These are phyloP conservation scores for Russula brevipes DNA, from an alignment of 768 basidiomycete species.

Conservation along the genomic window DNA sequence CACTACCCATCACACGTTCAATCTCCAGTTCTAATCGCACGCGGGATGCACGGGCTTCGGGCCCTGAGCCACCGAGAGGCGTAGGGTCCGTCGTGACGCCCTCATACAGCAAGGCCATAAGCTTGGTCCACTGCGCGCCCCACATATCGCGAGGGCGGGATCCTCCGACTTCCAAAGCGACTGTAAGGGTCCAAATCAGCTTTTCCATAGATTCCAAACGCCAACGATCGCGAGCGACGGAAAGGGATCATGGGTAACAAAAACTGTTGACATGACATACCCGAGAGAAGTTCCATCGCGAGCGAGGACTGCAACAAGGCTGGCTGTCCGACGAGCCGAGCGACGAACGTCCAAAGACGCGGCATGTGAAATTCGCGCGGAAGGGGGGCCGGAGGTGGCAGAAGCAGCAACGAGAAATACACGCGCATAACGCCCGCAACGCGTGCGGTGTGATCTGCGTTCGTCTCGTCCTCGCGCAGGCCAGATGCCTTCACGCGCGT, in stretches of 20 bases:
- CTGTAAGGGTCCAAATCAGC: conserved; percentile 33
- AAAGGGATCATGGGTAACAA: no score
- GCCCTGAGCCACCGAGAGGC: conserved; percentile 36
- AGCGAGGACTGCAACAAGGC: conserved; percentile 51
- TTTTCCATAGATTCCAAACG: neutral
- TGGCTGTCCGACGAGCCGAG: conserved; percentile 52
- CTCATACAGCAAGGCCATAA: conserved; percentile 60
- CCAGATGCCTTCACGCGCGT: conserved; percentile 51
- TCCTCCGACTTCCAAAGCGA: conserved; percentile 68
- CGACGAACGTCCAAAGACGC: conserved; percentile 68
- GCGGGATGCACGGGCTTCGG: conserved; percentile 41
- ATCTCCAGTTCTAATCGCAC: conserved; percentile 60
- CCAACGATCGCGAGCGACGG: conserved; percentile 5
- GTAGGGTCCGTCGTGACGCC: conserved; percentile 48
- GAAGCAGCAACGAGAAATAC: conserved; percentile 66
- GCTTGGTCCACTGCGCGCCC: conserved; percentile 77
- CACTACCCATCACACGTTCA: conserved; percentile 49
- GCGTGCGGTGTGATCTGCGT: conserved; percentile 58
- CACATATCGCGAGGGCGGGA: conserved; percentile 53
- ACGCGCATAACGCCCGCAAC: conserved; percentile 79
- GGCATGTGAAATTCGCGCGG: conserved; percentile 54
- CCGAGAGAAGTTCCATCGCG: conserved; percentile 62
- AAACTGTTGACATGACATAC: conserved; percentile 37
- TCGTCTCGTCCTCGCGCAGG: conserved; percentile 46
- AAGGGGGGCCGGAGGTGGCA: conserved; percentile 39